These are phyloP conservation scores for Hericium coralloides DNA, from an alignment of 768 basidiomycete species.

Conservation along the genomic window DNA sequence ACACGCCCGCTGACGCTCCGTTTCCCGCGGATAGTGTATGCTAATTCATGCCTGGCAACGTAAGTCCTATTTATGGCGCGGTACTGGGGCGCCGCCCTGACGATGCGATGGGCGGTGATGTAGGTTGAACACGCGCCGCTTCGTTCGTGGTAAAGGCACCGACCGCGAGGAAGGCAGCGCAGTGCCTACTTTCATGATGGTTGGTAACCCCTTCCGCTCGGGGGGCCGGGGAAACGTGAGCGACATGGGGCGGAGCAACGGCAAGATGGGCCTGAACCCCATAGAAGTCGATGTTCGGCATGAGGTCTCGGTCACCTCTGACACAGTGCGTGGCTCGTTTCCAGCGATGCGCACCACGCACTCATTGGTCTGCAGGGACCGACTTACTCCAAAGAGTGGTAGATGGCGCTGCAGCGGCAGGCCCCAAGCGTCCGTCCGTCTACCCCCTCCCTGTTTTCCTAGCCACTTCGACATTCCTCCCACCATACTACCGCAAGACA, in stretches of 20 bases:
- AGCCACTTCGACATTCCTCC: no score
- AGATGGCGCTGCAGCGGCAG: no score
- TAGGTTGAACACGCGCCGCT: constrained; percentile 12
- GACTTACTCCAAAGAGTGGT: no score
- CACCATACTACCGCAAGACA: no score
- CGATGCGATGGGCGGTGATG: background rate
- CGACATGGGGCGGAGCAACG: background rate
- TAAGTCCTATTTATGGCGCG: background rate
- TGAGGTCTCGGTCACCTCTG: background rate
- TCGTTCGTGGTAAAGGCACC: constrained; percentile 12
- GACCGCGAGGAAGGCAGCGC: constrained; percentile 11
- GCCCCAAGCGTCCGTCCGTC: no score
- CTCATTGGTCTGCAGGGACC: no score
- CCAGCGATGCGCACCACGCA: no score
- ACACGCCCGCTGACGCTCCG: no score
- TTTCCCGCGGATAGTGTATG: constrained; percentile 7
- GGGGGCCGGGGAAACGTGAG: background rate
- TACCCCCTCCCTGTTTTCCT: no score
- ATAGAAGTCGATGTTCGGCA: background rate
- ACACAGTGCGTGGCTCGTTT: background rate
- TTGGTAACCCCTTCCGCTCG: constrained; percentile 7
- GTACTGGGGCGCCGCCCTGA: background rate
- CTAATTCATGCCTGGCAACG: constrained; percentile 14
- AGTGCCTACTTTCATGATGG: constrained; percentile 13
- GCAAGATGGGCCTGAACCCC: background rate